phyloP scores from a whole-genome alignment of 78 protist species.

The Cavenderia fasciculata region DNA sequence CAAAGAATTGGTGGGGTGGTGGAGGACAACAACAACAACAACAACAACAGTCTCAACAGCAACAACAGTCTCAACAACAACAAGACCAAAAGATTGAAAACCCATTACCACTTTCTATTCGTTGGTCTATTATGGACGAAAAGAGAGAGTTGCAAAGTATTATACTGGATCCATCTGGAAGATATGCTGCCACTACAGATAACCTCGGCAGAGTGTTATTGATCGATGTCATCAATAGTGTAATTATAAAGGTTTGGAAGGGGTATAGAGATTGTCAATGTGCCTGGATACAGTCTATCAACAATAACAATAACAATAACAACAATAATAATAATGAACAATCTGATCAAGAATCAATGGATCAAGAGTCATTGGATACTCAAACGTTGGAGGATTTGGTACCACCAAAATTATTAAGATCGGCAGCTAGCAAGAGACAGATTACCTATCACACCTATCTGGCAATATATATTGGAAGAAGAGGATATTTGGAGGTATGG shows the following conservation, averaged over 20 bases:
- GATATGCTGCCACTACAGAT: slow-evolving; percentile 70
- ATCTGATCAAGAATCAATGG: background rate
- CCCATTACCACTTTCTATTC: slow-evolving; percentile 10
- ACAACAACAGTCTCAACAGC: background rate
- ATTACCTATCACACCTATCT: slow-evolving; percentile 15
- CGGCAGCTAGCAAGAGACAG: background rate
- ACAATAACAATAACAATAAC: background rate
- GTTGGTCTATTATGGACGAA: slow-evolving; percentile 57
- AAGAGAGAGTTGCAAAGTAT: slow-evolving; percentile 43
- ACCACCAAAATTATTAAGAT: slow-evolving; percentile 42
- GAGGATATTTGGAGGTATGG: slow-evolving; percentile 79
- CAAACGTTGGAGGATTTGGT: slow-evolving; percentile 49
- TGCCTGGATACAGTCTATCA: slow-evolving; percentile 53
- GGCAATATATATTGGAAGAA: slow-evolving; percentile 67
- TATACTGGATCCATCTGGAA: slow-evolving; percentile 70
- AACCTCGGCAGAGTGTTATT: slow-evolving; percentile 80
- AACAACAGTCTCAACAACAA: background rate
- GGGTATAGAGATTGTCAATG: slow-evolving; percentile 89
- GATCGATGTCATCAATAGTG: slow-evolving; percentile 51
- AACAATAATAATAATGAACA: slow-evolving; percentile 29
- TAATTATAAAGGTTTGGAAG: slow-evolving; percentile 78
- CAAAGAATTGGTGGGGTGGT: slow-evolving; percentile 79
- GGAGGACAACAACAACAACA: background rate
- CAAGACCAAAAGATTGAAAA: slow-evolving; percentile 30
- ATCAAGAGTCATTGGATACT: background rate